Percentiles rank a stretch among this genome's conserved stretches.
Conservation (phyloP, 768 basidiomycete genomes). For the Amanita fuliginea region DNA sequence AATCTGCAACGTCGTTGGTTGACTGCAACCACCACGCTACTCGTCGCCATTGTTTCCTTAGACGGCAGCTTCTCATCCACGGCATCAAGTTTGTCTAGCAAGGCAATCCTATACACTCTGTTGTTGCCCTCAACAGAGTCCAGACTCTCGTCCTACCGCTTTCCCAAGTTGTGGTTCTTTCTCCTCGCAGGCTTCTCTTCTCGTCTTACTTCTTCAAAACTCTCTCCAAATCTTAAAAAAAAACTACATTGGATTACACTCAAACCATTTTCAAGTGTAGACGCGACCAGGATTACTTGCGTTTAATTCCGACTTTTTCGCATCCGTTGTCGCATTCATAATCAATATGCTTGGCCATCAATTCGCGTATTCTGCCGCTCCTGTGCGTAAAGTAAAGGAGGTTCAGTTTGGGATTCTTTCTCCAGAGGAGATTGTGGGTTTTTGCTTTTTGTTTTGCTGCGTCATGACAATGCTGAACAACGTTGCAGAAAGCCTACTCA, state of each 20-base stretch:
- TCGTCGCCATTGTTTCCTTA: slow-evolving; percentile 16
- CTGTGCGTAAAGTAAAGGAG: slow-evolving; percentile 91
- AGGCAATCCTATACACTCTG: slow-evolving; percentile 4
- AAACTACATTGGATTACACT: slow-evolving; percentile 17
- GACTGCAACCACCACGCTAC: slow-evolving; percentile 34
- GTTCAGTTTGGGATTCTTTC: slow-evolving; percentile 98
- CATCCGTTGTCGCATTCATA: slow-evolving; percentile 10
- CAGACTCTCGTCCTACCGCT: slow-evolving; percentile 16
- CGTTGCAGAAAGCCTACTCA: slow-evolving; percentile 87
- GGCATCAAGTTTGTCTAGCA: slow-evolving; percentile 8
- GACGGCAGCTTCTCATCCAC: slow-evolving; percentile 17
- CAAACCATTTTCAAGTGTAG: slow-evolving; percentile 13
- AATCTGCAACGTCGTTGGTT: slow-evolving; percentile 30
- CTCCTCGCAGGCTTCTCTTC: slow-evolving; percentile 9
- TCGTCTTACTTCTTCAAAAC: slow-evolving; percentile 20
- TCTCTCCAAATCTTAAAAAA: slow-evolving; percentile 15
- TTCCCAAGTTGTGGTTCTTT: slow-evolving; percentile 19
- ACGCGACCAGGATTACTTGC: slow-evolving; percentile 13
- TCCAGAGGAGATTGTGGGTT: slow-evolving; percentile 93
- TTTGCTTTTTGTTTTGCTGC: slow-evolving; percentile 9
- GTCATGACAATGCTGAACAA: slow-evolving; percentile 6
- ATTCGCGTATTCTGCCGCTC: slow-evolving; percentile 78
- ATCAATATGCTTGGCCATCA: slow-evolving; percentile 41
- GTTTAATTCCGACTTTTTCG: slow-evolving; percentile 6
- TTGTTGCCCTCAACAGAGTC: slow-evolving; percentile 10